Percentiles rank a stretch among this genome's conserved stretches.
Conservation (phyloP, 352 stramenopile genomes). For the Phytophthora hibernalis region DNA sequence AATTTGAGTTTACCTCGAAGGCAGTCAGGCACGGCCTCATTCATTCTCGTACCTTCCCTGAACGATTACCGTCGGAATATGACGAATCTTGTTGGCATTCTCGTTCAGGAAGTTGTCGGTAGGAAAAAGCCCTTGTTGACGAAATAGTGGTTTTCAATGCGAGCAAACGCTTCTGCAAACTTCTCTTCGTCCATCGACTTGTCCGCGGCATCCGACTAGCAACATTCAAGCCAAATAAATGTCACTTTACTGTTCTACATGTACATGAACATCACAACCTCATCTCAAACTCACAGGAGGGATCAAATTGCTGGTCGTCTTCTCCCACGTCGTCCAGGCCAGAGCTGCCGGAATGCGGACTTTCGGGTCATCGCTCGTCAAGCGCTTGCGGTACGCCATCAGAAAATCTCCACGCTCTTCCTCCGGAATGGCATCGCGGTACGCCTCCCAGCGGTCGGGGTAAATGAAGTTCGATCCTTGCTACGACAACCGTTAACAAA, state of each 20-base stretch:
- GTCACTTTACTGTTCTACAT: not conserved
- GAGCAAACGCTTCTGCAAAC: conserved; percentile 91
- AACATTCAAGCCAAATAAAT: conserved; percentile 6
- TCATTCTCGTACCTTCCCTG: conserved; percentile 71
- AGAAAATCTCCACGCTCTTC: conserved; percentile 87
- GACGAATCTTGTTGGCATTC: conserved; percentile 90
- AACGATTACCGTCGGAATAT: conserved; percentile 93
- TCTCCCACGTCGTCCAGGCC: conserved; percentile 94
- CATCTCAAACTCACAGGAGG: conserved; percentile 46
- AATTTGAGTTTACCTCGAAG: not conserved
- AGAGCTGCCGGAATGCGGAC: conserved; percentile 83
- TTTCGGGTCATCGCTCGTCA: conserved; percentile 89
- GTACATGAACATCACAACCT: not conserved
- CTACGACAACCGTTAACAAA: conserved; percentile 21
- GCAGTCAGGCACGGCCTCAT: not conserved
- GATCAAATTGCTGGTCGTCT: conserved; percentile 85
- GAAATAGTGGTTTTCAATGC: conserved; percentile 96
- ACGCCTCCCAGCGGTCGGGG: conserved; percentile 92
- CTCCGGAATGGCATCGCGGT: conserved; percentile 87
- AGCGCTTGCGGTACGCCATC: conserved; percentile 86
- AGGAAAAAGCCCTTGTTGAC: conserved; percentile 92
- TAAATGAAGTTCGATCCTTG: conserved; percentile 90
- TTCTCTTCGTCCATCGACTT: conserved; percentile 84
- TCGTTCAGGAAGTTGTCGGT: conserved; percentile 89
- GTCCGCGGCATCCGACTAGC: conserved; percentile 58